Conservation (phyloP, 768 basidiomycete species). For the Tulasnella sp. region DNA sequence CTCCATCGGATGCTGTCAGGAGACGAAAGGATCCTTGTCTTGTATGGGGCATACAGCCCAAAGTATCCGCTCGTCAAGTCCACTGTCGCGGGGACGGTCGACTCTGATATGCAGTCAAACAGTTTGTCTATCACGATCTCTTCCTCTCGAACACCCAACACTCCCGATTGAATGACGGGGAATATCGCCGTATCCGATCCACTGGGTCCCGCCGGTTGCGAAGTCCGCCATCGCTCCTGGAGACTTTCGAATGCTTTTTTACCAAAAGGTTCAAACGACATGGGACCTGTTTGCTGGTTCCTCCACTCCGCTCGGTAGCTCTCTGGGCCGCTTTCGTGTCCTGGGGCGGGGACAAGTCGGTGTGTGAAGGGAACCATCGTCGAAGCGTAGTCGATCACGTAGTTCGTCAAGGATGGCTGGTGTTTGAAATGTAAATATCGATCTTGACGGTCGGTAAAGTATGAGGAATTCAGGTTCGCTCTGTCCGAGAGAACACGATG, state of each 20-base stretch:
- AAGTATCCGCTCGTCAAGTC: slow-evolving; percentile 97
- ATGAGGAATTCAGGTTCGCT: slow-evolving; percentile 88
- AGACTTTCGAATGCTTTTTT: slow-evolving; percentile 53
- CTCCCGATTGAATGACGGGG: slow-evolving; percentile 86
- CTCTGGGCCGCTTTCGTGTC: slow-evolving; percentile 32
- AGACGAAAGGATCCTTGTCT: slow-evolving; percentile 57
- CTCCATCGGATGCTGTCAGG: slow-evolving; percentile 49
- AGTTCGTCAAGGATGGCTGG: slow-evolving; percentile 65
- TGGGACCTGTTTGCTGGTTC: slow-evolving; percentile 59
- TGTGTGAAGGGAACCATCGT: slow-evolving; percentile 72
- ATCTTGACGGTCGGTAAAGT: slow-evolving; percentile 94
- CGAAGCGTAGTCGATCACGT: slow-evolving; percentile 75
- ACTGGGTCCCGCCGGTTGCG: slow-evolving; percentile 35
- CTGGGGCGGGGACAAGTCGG: slow-evolving; percentile 34
- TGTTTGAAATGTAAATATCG: slow-evolving; percentile 75
- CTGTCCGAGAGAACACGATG: slow-evolving; percentile 42
- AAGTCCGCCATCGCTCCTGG: slow-evolving; percentile 42
- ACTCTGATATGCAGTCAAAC: slow-evolving; percentile 46
- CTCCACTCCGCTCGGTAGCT: slow-evolving; percentile 64
- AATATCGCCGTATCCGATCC: slow-evolving; percentile 53
- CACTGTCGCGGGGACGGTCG: slow-evolving; percentile 31
- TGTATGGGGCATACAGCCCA: slow-evolving; percentile 76
- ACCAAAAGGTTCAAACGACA: slow-evolving; percentile 61
- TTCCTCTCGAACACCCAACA: slow-evolving; percentile 82
- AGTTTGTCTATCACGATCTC: slow-evolving; percentile 57